A percentile compares a stretch with the other conserved stretches of the same genome.
Conservation (phyloP, 2,329 filamentous ascomycete genomes). For the Zymoseptoria tritici region DNA sequence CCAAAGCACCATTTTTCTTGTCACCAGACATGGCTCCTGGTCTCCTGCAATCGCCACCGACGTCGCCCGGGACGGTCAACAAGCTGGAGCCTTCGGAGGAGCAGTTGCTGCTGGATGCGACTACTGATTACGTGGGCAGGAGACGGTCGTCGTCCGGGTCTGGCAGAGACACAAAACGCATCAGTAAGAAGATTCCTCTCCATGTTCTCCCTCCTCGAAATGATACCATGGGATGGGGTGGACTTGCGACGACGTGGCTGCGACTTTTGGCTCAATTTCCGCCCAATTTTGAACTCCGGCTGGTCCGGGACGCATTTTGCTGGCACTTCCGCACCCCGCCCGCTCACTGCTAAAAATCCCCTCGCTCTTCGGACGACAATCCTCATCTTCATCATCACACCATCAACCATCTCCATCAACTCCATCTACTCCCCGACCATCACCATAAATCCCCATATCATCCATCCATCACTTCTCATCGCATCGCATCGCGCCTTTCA, state of each 20-base stretch:
- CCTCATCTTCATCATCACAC: not conserved
- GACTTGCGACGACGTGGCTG: not conserved
- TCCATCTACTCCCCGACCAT: conserved; percentile 2
- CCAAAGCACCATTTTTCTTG: not conserved
- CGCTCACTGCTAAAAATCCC: not conserved
- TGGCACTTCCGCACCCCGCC: not conserved
- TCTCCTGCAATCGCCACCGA: not conserved
- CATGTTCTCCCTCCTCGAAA: not conserved
- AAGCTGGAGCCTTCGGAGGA: conserved; percentile 7
- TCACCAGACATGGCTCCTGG: not conserved
- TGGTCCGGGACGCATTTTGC: not conserved
- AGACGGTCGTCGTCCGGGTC: conserved; percentile 21
- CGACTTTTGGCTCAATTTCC: not conserved
- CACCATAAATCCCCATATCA: conserved; percentile 9
- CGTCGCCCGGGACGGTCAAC: not conserved
- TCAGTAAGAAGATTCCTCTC: conserved; percentile 23
- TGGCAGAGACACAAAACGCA: conserved; percentile 28
- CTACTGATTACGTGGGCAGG: conserved; percentile 25
- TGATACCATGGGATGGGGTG: too few species aligned
- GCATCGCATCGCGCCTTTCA: conserved; percentile 26
- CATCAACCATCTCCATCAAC: not conserved
- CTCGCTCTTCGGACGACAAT: not conserved
- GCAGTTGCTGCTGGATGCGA: conserved; percentile 21
- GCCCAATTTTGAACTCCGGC: not conserved
- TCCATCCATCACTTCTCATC: conserved; percentile 12